Percentiles rank a stretch among this genome's conserved stretches.
Evolutionary conservation across 768 basidiomycete genomes (phyloP).

Genomic region (Tricholoma hemisulphureum): DNA sequence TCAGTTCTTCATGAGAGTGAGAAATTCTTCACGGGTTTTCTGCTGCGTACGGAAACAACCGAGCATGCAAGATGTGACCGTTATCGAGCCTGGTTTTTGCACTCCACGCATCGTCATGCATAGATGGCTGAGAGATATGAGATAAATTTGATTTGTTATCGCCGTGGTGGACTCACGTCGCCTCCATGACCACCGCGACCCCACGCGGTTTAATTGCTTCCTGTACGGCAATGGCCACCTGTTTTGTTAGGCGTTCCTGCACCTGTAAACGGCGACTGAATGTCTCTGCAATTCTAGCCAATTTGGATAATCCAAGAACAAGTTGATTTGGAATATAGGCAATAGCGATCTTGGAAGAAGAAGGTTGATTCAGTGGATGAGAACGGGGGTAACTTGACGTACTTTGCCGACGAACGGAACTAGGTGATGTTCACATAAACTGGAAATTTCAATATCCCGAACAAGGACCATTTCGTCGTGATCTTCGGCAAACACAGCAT

Average conservation of each 20-base stretch:
- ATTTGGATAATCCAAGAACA: constrained; percentile 92
- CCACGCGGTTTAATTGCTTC: constrained; percentile 97
- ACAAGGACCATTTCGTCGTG: constrained; percentile 99
- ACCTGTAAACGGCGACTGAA: constrained; percentile 95
- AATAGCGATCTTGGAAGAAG: constrained; percentile 88
- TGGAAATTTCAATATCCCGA: constrained; percentile 94
- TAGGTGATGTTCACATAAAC: constrained; percentile 97
- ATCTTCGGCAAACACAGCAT: constrained; percentile 97
- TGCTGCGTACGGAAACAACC: constrained; percentile 98
- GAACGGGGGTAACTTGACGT: constrained; percentile 24
- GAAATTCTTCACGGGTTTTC: constrained; percentile 97
- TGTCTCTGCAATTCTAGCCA: constrained; percentile 95
- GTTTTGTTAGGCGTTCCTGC: constrained; percentile 95
- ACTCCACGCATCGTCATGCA: constrained; percentile 99
- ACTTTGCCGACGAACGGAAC: constrained; percentile 98
- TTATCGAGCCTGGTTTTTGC: constrained; percentile 95
- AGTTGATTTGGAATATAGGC: constrained; percentile 96
- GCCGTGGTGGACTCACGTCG: constrained; percentile 58
- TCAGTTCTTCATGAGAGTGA: constrained; percentile 71
- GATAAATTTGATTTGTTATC: constrained; percentile 7
- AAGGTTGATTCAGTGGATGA: constrained; percentile 22
- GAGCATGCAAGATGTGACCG: constrained; percentile 96
- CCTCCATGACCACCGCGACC: constrained; percentile 99
- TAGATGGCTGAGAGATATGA: constrained; percentile 62
- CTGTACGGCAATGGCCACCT: constrained; percentile 96